A percentile compares a stretch with the other conserved stretches of the same genome.
These are phyloP conservation scores for Liriodendron chinense DNA, from an alignment of 164 flowering plant genomes.

Conservation along the genomic window DNA sequence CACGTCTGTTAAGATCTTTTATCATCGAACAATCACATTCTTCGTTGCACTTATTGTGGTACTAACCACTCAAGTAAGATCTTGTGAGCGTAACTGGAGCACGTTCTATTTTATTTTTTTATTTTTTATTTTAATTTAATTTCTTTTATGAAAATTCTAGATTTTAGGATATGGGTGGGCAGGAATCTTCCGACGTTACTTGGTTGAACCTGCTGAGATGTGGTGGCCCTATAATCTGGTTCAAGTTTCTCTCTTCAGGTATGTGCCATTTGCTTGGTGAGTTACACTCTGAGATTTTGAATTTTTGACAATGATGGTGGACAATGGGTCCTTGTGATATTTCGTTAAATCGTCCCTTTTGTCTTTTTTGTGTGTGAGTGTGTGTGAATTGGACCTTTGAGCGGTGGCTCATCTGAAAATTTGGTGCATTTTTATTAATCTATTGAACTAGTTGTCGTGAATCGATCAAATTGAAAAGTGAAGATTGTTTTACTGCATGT, in stretches of 20 bases:
- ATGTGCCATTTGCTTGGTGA: background rate
- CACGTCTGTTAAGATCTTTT: constrained; percentile 70
- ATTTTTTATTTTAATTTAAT: background rate
- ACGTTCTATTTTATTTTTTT: background rate
- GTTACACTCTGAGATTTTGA: no score
- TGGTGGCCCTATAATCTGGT: constrained; percentile 96
- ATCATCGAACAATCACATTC: constrained; percentile 53
- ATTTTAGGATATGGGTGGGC: constrained; percentile 96
- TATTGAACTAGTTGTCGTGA: no score
- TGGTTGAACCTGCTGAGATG: constrained; percentile 93
- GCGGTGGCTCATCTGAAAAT: no score
- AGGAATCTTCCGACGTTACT: constrained; percentile 69
- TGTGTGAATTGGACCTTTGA: no score
- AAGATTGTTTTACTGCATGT: no score
- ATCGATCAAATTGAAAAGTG: no score
- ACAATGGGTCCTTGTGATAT: no score
- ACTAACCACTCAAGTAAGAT: constrained; percentile 76
- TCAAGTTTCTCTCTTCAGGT: constrained; percentile 93
- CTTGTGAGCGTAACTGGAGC: background rate
- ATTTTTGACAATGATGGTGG: no score
- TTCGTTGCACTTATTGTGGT: constrained; percentile 63
- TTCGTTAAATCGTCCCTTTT: no score
- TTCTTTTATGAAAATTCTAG: constrained; percentile 23
- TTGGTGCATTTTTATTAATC: no score
- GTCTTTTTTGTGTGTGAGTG: no score